Evolutionary conservation across 73 alveolate species (phyloP).

Genomic region (Durusdinium trenchii): DNA sequence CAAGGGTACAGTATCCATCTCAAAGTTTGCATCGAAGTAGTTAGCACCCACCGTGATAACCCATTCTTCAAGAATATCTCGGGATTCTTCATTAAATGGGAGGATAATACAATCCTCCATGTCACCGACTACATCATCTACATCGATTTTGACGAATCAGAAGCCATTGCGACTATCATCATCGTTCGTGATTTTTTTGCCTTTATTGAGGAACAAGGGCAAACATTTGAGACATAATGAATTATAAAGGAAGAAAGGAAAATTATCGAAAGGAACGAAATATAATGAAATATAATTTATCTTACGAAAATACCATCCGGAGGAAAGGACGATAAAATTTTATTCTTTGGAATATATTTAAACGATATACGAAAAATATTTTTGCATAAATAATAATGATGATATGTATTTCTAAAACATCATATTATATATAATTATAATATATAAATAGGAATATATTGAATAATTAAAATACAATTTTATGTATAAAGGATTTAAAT

Average conservation of each 20-base stretch:
- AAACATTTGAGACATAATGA: not conserved
- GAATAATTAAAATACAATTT: not conserved
- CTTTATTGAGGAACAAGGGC: not conserved
- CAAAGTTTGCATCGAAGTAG: not conserved
- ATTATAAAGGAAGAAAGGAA: not conserved
- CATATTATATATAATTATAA: not conserved
- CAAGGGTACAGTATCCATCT: constrained; percentile 2
- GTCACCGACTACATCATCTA: not conserved
- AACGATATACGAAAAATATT: too few relatives aligned
- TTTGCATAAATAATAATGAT: not conserved
- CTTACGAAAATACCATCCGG: not conserved
- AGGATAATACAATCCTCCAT: not conserved
- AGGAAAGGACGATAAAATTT: too few relatives aligned
- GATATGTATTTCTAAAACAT: not conserved
- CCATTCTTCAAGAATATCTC: constrained; percentile 2
- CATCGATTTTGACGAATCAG: not conserved
- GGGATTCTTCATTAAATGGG: not conserved
- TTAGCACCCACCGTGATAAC: not conserved
- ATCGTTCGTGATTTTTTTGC: not conserved
- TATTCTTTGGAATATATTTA: too few relatives aligned
- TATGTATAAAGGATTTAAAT: not conserved
- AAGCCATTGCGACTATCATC: not conserved
- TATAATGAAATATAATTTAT: not conserved
- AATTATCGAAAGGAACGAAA: not conserved
- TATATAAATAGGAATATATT: not conserved